These are phyloP conservation scores for Ophiostoma sp. DNA, from an alignment of 2,329 filamentous ascomycete genomes.

Conservation along the genomic window DNA sequence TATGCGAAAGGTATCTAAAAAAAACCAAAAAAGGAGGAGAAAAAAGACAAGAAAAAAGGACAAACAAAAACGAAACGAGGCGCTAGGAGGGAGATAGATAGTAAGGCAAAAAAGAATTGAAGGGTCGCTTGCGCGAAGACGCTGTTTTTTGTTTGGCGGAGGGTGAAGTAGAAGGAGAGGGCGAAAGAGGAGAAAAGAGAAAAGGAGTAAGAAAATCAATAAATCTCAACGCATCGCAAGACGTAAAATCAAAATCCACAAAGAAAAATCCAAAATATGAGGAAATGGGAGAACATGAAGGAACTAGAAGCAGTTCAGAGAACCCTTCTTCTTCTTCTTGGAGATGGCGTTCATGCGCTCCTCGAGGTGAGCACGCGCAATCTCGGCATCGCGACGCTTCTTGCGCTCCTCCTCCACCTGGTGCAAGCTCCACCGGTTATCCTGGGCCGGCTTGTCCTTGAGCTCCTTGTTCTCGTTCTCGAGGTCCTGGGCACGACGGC, in stretches of 20 bases:
- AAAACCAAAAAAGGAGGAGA: not conserved
- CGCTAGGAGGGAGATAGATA: not conserved
- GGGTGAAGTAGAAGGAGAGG: not conserved
- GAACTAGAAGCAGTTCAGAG: slow-evolving; percentile 90
- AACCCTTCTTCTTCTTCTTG: slow-evolving; percentile 93
- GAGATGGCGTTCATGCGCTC: slow-evolving; percentile 91
- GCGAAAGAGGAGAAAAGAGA: not conserved
- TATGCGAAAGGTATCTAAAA: slow-evolving; percentile 16
- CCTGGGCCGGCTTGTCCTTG: slow-evolving; percentile 55
- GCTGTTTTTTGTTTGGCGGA: slow-evolving; percentile 15
- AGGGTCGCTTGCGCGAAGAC: slow-evolving; percentile 15
- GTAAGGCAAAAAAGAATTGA: not conserved
- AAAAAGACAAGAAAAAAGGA: not conserved
- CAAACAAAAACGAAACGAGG: slow-evolving; percentile 12
- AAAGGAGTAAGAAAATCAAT: not conserved
- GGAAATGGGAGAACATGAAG: not conserved
- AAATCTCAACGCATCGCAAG: slow-evolving; percentile 18
- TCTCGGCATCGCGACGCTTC: slow-evolving; percentile 86
- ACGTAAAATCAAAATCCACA: slow-evolving; percentile 17
- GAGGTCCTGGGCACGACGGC: slow-evolving; percentile 75
- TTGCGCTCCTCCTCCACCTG: slow-evolving; percentile 95
- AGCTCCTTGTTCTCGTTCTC: slow-evolving; percentile 71
- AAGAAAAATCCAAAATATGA: not conserved
- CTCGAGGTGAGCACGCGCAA: slow-evolving; percentile 83
- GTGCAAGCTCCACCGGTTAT: slow-evolving; percentile 71